These are phyloP conservation scores for Russula virescens DNA, from an alignment of 768 basidiomycete genomes.

Conservation along the genomic window DNA sequence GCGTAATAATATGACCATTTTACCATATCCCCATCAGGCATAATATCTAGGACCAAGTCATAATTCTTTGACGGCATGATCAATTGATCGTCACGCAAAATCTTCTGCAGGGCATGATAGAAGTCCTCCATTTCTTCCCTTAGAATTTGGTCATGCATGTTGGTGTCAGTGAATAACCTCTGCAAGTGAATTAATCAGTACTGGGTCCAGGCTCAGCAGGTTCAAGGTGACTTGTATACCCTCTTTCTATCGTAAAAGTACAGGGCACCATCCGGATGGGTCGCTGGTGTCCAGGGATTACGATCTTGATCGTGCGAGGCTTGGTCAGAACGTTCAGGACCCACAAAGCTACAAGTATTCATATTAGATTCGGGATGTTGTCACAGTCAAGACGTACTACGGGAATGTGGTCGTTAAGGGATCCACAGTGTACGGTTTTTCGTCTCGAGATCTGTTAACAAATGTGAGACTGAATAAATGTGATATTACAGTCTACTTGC, in stretches of 20 bases:
- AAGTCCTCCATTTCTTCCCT: constrained; percentile 33
- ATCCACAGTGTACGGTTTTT: background rate
- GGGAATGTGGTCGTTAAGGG: background rate
- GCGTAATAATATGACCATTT: constrained; percentile 45
- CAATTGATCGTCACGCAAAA: constrained; percentile 17
- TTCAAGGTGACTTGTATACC: too few species aligned
- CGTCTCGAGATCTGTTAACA: background rate
- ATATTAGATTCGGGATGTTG: background rate
- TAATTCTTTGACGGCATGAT: constrained; percentile 21
- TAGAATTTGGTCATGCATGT: constrained; percentile 39
- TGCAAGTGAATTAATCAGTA: constrained; percentile 21
- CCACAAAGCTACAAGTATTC: background rate
- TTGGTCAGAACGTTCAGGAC: background rate
- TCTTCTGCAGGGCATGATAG: background rate
- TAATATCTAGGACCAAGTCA: constrained; percentile 20
- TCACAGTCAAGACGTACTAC: background rate
- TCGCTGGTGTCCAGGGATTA: too few species aligned
- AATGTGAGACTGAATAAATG: background rate
- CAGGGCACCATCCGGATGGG: too few species aligned
- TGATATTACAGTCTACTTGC: background rate
- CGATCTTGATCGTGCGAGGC: too few species aligned
- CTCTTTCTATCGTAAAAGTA: too few species aligned
- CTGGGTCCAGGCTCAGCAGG: too few species aligned
- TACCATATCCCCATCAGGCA: constrained; percentile 28
- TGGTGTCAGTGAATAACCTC: constrained; percentile 50